Percentiles rank a stretch among this genome's conserved stretches.
phyloP scores from a whole-genome alignment of 495 filamentous ascomycete species.

The Pyronema omphalodes region DNA sequence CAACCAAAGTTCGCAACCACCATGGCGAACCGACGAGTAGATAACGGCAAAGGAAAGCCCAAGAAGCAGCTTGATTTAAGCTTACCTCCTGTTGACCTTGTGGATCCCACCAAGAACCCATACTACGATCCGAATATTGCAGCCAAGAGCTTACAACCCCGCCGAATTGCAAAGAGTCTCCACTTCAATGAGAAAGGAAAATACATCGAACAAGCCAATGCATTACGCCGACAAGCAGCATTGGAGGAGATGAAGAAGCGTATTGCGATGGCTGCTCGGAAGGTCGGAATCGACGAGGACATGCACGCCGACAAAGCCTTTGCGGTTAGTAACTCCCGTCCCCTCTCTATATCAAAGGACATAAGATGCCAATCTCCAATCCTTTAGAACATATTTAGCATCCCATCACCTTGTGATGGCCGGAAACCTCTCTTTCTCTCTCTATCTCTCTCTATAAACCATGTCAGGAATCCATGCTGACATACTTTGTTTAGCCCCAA shows the following conservation, averaged over 20 bases:
- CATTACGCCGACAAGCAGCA: conserved; percentile 65
- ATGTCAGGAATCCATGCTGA: background rate
- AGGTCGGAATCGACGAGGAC: conserved; percentile 80
- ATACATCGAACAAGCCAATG: conserved; percentile 84
- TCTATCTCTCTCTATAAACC: no score
- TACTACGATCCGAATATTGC: conserved; percentile 65
- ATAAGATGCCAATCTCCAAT: conserved; percentile 1
- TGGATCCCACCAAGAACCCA: conserved; percentile 52
- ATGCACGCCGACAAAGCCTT: conserved; percentile 77
- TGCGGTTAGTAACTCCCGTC: conserved; percentile 31
- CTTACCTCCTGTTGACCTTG: conserved; percentile 42
- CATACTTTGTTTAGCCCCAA: conserved; percentile 26
- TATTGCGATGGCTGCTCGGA: conserved; percentile 69
- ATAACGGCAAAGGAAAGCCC: conserved; percentile 32
- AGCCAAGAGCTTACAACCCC: conserved; percentile 42
- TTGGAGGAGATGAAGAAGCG: conserved; percentile 87
- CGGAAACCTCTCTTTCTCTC: no score
- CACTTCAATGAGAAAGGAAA: conserved; percentile 93
- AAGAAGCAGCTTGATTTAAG: conserved; percentile 50
- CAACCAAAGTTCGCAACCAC: conserved; percentile 41
- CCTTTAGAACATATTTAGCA: background rate
- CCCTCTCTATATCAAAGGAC: background rate
- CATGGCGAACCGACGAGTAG: conserved; percentile 39
- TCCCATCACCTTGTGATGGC: no score
- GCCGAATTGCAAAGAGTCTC: conserved; percentile 45